Conservation (phyloP, 1,284 basidiomycete species). For the Cutaneotrichosporon daszewskae region DNA sequence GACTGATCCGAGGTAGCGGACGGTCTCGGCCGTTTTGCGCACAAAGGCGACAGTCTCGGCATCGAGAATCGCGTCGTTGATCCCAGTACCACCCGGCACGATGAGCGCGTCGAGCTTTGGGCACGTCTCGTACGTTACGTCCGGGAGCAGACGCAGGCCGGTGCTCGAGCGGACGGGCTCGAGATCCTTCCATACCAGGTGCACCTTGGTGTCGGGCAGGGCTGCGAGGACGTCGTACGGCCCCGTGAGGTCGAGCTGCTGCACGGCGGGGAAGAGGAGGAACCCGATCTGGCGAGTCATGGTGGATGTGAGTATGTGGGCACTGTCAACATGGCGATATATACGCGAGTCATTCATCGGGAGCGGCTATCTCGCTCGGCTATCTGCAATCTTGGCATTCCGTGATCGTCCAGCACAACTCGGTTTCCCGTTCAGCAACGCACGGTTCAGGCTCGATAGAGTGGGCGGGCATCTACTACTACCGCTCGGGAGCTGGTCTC, state of each 20-base stretch:
- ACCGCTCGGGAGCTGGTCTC: no score
- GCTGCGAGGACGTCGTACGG: constrained; percentile 7
- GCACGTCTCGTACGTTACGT: not conserved
- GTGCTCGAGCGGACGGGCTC: not conserved
- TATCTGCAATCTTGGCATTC: no score
- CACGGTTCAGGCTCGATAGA: no score
- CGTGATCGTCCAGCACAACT: no score
- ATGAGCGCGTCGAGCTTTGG: constrained; percentile 4
- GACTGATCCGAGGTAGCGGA: constrained; percentile 6
- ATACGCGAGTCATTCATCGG: no score
- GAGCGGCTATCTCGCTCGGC: no score
- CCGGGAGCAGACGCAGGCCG: not conserved
- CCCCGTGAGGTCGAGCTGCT: constrained; percentile 10
- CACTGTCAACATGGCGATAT: no score
- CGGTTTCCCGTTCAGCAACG: no score
- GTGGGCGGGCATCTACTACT: no score
- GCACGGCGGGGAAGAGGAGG: constrained; percentile 7
- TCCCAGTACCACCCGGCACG: constrained; percentile 8
- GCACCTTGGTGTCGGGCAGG: not conserved
- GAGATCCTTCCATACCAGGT: constrained; percentile 1
- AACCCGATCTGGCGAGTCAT: constrained; percentile 3
- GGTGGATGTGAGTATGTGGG: no score
- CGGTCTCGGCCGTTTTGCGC: not conserved
- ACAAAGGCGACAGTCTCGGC: not conserved
- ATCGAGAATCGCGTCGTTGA: not conserved